These are phyloP conservation scores for Toxicodendron radicans DNA, from an alignment of 345 rosid species.

Conservation along the genomic window DNA sequence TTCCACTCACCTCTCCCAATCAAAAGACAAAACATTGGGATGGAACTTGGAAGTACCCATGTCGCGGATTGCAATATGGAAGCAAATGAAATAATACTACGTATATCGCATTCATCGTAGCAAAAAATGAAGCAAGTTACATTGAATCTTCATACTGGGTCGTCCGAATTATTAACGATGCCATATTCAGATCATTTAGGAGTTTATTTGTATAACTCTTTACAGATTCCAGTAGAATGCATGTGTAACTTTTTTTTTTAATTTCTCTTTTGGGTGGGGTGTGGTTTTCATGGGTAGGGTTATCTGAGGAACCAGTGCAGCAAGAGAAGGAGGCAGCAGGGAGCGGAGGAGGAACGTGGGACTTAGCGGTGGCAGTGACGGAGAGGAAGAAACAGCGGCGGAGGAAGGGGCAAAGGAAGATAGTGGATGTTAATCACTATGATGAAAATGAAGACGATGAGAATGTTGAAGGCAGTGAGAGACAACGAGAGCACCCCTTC, in stretches of 20 bases:
- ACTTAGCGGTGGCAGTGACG: constrained; percentile 29
- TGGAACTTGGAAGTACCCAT: no score
- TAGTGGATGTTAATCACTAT: constrained; percentile 40
- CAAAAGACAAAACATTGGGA: no score
- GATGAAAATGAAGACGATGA: constrained; percentile 55
- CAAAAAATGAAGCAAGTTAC: no score
- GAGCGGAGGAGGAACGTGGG: constrained; percentile 59
- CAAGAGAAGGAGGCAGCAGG: constrained; percentile 69
- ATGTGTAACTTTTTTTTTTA: neutral
- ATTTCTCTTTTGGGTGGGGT: neutral
- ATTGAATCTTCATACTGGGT: no score
- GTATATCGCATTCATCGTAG: neutral
- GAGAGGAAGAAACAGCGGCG: constrained; percentile 42
- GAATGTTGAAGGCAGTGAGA: constrained; percentile 44
- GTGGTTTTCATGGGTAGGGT: constrained; percentile 43
- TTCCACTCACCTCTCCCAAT: neutral
- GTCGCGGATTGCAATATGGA: no score
- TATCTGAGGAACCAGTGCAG: constrained; percentile 84
- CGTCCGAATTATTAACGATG: no score
- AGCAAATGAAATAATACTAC: no score
- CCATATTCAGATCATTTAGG: no score
- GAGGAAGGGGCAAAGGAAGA: constrained; percentile 45
- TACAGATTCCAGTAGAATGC: neutral
- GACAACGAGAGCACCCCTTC: constrained; percentile 98
- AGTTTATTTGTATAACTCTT: neutral